Conservation (phyloP, 2,329 filamentous ascomycete genomes). For the Fusarium avenaceum region DNA sequence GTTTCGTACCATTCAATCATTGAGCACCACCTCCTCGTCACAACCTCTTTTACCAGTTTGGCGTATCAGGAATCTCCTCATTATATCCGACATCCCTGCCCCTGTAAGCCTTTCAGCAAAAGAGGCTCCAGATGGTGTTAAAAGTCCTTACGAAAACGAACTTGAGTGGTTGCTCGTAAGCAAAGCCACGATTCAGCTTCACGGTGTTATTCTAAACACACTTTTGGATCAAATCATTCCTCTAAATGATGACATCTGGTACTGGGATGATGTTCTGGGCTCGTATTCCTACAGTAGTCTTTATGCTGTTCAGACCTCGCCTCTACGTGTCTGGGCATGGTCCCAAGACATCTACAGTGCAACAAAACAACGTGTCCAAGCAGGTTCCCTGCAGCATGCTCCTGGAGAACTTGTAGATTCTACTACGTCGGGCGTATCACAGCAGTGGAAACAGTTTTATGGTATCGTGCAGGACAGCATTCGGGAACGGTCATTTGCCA, state of each 20-base stretch:
- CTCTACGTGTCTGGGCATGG: constrained; percentile 80
- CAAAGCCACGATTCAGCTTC: constrained; percentile 92
- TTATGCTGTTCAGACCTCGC: constrained; percentile 89
- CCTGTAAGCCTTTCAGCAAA: constrained; percentile 53
- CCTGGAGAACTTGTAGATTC: constrained; percentile 54
- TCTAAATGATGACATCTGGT: constrained; percentile 89
- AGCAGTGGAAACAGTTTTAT: constrained; percentile 80
- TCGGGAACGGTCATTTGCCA: constrained; percentile 76
- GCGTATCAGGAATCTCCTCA: constrained; percentile 72
- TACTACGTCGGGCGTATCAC: constrained; percentile 58
- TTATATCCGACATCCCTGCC: constrained; percentile 70
- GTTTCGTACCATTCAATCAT: constrained; percentile 75
- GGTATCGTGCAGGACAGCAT: constrained; percentile 82
- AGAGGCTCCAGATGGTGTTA: constrained; percentile 47
- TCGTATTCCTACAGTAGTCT: constrained; percentile 83
- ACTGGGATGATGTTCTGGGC: constrained; percentile 91
- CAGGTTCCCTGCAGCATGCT: constrained; percentile 49
- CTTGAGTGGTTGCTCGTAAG: constrained; percentile 91
- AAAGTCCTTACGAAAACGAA: constrained; percentile 75
- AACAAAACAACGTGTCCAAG: constrained; percentile 62
- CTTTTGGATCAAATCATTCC: constrained; percentile 87
- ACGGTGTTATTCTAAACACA: constrained; percentile 82
- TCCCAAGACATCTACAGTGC: constrained; percentile 77
- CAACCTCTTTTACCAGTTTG: constrained; percentile 71
- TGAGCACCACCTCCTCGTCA: constrained; percentile 78